Base-by-base conservation (phyloP, 805 yeast species). In the Deakozyma indianensis region DNA sequence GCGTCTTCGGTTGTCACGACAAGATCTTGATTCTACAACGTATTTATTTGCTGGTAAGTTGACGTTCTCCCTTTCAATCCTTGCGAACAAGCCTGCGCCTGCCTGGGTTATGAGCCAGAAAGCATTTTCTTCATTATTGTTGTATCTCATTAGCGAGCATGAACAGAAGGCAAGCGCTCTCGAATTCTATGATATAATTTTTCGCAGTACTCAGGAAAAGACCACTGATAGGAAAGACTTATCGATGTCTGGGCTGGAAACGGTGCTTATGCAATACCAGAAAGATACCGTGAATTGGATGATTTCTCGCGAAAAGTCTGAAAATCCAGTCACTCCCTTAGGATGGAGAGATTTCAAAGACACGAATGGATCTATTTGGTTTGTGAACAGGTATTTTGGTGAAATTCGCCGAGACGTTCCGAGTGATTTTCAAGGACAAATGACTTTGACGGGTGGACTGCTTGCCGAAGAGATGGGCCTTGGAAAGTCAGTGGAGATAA, bases 381-480 rank as follows among this genome's bases (percentile, higher is more conserved):
- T 32, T n/a, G 18, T 32, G 18, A 32, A 32, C 16, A 32, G 38
- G 18, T 32, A 32, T n/a, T 32, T 11, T n/a, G 38, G 38, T n/a
- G 18, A 32, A 32, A n/a, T 32, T n/a, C 18, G 38, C 16, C 38
- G 16, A n/a, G 18, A 32, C 18, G 16, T 32, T 32, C 38, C 18
- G 5, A 32, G 18, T 7, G 5, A 32, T 7, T 4, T 32, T 14
- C 11, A 32, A 5, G 38, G 38, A 9, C 38, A 9, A 7, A 32
- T 32, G 38, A 4, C 38, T 32, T 7, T 32, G 9, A 11, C 18
- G 7, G 38, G 71, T 43, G 96, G 94, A 0, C 64, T 92, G 4
- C 60, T 92, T 27, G 82, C 92, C 1, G 98, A 90, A 56, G 98
- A 92, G 61, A 92, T 92, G 98, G 98, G 98, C 0, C 69, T 92